Conservation (phyloP, 345 rosid genomes). For the Lenwebbia sp. region DNA sequence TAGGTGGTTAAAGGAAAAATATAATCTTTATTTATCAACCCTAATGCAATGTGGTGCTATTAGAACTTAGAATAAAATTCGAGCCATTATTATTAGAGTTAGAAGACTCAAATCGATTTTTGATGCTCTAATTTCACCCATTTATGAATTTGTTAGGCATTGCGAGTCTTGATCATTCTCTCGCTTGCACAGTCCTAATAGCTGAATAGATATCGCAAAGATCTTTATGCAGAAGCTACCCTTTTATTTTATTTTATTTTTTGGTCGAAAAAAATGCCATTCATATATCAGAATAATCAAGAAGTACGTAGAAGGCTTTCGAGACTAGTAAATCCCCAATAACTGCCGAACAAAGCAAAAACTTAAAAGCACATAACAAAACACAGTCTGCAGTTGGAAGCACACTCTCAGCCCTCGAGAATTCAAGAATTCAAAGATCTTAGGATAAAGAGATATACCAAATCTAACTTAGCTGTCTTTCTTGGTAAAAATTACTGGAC, state of each 20-base stretch:
- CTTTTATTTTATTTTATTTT: not conserved
- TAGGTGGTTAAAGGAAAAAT: not conserved
- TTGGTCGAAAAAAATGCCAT: too few species aligned
- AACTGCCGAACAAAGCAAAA: too few species aligned
- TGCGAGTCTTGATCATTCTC: not conserved
- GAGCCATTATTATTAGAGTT: not conserved
- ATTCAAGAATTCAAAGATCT: not conserved
- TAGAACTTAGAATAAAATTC: not conserved
- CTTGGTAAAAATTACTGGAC: not conserved
- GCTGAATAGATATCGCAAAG: not conserved
- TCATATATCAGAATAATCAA: too few species aligned
- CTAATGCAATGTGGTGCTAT: not conserved
- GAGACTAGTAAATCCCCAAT: too few species aligned
- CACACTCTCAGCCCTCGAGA: too few species aligned
- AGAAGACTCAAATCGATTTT: not conserved
- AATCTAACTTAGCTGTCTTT: not conserved
- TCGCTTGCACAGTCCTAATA: not conserved
- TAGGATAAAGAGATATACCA: not conserved
- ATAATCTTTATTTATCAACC: not conserved
- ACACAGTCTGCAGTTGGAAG: too few species aligned
- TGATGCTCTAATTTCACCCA: not conserved
- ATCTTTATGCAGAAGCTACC: not conserved
- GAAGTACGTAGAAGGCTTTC: too few species aligned
- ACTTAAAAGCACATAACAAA: too few species aligned
- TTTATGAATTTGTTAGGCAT: not conserved